phyloP scores from a whole-genome alignment of 2,329 filamentous ascomycete species.

The Clonostachys byssicola region DNA sequence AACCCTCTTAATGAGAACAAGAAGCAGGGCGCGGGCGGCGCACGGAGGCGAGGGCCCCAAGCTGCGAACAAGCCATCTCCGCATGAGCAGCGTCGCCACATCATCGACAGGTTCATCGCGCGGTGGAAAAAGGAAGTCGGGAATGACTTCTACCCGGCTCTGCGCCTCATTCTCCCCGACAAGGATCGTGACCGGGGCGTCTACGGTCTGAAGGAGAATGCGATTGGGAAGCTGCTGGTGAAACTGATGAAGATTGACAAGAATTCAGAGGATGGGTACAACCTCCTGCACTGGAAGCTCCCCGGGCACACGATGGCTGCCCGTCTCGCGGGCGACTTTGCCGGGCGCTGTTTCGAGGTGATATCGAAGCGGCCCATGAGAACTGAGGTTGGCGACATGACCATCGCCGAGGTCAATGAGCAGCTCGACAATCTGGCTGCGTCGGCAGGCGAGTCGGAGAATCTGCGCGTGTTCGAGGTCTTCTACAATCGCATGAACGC shows the following conservation, averaged over 20 bases:
- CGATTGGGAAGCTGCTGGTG: constrained; percentile 85
- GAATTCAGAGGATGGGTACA: constrained; percentile 83
- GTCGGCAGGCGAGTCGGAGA: constrained; percentile 76
- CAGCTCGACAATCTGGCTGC: constrained; percentile 74
- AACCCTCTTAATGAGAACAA: constrained; percentile 76
- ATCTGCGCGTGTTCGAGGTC: constrained; percentile 72
- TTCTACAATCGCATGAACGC: constrained; percentile 93
- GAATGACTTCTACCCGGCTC: constrained; percentile 86
- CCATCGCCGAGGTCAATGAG: constrained; percentile 84
- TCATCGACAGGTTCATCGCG: constrained; percentile 82
- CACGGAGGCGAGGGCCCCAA: constrained; percentile 55
- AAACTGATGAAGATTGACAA: constrained; percentile 90
- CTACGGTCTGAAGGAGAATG: constrained; percentile 91
- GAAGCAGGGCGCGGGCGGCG: constrained; percentile 63
- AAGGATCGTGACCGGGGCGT: constrained; percentile 90
- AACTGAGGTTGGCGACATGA: constrained; percentile 71
- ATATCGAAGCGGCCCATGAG: constrained; percentile 79
- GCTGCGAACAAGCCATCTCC: constrained; percentile 58
- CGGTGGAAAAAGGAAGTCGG: constrained; percentile 87
- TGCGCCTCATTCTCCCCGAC: constrained; percentile 87
- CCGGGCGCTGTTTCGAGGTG: constrained; percentile 82
- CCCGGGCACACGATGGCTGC: constrained; percentile 64
- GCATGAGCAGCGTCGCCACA: constrained; percentile 72
- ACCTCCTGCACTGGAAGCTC: constrained; percentile 86
- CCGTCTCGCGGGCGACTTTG: constrained; percentile 83